Conservation (phyloP, 257 asterid species). For the Ilex asprella region DNA sequence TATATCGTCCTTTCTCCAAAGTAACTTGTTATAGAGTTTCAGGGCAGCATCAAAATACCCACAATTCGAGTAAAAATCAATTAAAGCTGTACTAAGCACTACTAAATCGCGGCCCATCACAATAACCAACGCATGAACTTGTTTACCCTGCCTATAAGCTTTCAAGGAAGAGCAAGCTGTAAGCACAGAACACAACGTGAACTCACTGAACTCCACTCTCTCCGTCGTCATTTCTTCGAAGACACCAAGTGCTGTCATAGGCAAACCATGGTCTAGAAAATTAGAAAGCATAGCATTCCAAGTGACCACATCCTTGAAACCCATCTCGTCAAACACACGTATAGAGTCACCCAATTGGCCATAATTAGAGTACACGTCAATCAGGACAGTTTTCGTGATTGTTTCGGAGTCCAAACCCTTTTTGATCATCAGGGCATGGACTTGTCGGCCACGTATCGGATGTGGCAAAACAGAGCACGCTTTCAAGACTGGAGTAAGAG, state of each 20-base stretch:
- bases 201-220: constrained; percentile 12
- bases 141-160: constrained; percentile 17
- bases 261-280: constrained; percentile 14
- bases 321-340: constrained; percentile 17
- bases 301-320: constrained; percentile 19
- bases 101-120: constrained; percentile 22
- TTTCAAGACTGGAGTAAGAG: constrained; percentile 19
- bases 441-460: constrained; percentile 8
- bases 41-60: constrained; percentile 21
- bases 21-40: constrained; percentile 10
- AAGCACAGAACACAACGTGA: constrained; percentile 21
- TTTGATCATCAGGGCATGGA: constrained; percentile 20
- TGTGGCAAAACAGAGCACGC: constrained; percentile 15
- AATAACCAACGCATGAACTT: constrained; percentile 18
- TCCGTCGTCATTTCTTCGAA: constrained; percentile 12
- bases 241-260: constrained; percentile 11
- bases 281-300: constrained; percentile 19
- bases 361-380: constrained; percentile 20
- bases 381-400: constrained; percentile 15
- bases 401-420: constrained; percentile 10
- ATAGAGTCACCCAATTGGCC: constrained; percentile 9
- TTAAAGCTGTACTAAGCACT: constrained; percentile 20
- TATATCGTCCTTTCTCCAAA: constrained; percentile 18
- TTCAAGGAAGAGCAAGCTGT: constrained; percentile 18
- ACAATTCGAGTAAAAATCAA: constrained; percentile 13